Percentiles rank a stretch among this genome's conserved stretches.
These are phyloP conservation scores for Isoetes taiwanensis DNA, from an alignment of 75 land plant species.

Conservation along the genomic window DNA sequence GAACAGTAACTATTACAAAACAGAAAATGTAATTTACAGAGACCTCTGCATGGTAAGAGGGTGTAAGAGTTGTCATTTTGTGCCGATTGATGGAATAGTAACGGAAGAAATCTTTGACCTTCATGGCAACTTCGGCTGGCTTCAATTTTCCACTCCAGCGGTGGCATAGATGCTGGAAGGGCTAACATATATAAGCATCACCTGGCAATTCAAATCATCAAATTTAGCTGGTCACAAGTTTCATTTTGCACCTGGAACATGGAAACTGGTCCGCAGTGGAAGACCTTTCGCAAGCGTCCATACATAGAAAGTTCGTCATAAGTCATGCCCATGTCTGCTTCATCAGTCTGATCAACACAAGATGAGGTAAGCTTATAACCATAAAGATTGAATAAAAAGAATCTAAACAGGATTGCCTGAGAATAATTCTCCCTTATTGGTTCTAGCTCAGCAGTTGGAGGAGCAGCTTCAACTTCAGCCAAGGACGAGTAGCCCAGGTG, in stretches of 20 bases:
- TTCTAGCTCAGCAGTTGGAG: constrained; percentile 98
- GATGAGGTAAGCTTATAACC: too few relatives aligned
- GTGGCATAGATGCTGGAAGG: constrained; percentile 17
- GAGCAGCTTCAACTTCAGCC: constrained; percentile 89
- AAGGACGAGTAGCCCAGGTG: constrained; percentile 68
- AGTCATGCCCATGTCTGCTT: constrained; percentile 99
- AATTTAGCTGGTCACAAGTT: not conserved
- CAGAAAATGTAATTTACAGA: too few relatives aligned
- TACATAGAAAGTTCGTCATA: constrained; percentile 94
- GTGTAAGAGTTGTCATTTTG: constrained; percentile 93
- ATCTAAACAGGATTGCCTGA: constrained; percentile 63
- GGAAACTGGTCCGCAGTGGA: constrained; percentile 92
- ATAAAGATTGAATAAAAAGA: too few relatives aligned
- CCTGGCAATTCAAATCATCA: too few relatives aligned
- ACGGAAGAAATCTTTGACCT: constrained; percentile 89
- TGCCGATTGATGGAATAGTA: constrained; percentile 82
- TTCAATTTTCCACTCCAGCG: constrained; percentile 56
- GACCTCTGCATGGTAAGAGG: constrained; percentile 98
- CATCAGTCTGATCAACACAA: constrained; percentile 91
- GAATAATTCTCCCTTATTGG: constrained; percentile 73
- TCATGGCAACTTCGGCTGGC: constrained; percentile 64
- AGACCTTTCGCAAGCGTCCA: constrained; percentile 88
- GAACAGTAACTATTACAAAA: too few relatives aligned
- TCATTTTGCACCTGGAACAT: constrained; percentile 75
- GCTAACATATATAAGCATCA: too few relatives aligned